Evolutionary conservation across 129 eudicot species (phyloP).

Genomic region (Daucus carota): DH1_v3.0 NC_030382.2:43329001-43329500

Average conservation of each 20-base stretch:
- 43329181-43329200: neutral
- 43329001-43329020: neutral
- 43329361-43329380: slow-evolving; percentile 46
- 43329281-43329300: neutral
- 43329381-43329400: slow-evolving; percentile 45
- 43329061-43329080: neutral
- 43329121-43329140: neutral
- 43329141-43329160: neutral
- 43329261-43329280: neutral
- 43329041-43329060: neutral
- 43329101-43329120: neutral
- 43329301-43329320: neutral
- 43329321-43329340: neutral
- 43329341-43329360: neutral
- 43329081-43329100: neutral
- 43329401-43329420: slow-evolving; percentile 43
- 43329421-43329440: slow-evolving; percentile 60
- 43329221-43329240: neutral
- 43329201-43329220: neutral
- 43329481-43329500: slow-evolving; percentile 24
- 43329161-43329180: neutral
- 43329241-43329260: neutral
- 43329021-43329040: neutral
- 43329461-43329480: slow-evolving; percentile 59
- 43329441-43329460: slow-evolving; percentile 82